Conservation (phyloP, 225 moss, liverwort and hornwort genomes). For the Sphagnum contortum region DNA sequence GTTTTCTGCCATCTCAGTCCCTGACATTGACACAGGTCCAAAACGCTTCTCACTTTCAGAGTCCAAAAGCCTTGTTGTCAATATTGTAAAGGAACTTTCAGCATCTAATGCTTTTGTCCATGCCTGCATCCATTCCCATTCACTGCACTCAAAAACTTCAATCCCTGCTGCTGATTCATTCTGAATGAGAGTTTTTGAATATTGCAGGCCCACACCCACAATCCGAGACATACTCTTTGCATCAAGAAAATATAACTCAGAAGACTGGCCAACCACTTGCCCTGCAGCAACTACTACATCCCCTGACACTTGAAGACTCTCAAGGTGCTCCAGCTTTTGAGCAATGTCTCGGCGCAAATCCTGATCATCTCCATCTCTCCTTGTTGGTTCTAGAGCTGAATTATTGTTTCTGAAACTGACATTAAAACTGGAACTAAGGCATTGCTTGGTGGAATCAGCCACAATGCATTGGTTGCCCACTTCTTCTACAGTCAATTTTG, state of each 20-base stretch:
- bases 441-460: too few species aligned
- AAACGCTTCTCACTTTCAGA: neutral
- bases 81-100: neutral
- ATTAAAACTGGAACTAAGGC: too few species aligned
- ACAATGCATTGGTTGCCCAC: too few species aligned
- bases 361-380: too few species aligned
- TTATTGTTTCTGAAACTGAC: too few species aligned
- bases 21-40: neutral
- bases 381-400: too few species aligned
- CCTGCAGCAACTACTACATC: conserved; percentile 7
- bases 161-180: neutral
- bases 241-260: conserved; percentile 7
- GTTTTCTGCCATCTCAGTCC: neutral
- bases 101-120: conserved; percentile 4
- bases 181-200: conserved; percentile 4
- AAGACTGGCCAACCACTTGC: neutral
- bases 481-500: too few species aligned
- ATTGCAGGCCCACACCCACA: conserved; percentile 5
- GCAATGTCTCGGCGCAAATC: too few species aligned
- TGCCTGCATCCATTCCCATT: neutral
- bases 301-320: too few species aligned
- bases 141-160: conserved; percentile 2
- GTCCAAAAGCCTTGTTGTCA: neutral
- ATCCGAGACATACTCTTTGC: conserved; percentile 6
- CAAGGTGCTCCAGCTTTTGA: too few species aligned